Evolutionary conservation across 768 basidiomycete species (phyloP).

Genomic region (Suillus discolor): DNA sequence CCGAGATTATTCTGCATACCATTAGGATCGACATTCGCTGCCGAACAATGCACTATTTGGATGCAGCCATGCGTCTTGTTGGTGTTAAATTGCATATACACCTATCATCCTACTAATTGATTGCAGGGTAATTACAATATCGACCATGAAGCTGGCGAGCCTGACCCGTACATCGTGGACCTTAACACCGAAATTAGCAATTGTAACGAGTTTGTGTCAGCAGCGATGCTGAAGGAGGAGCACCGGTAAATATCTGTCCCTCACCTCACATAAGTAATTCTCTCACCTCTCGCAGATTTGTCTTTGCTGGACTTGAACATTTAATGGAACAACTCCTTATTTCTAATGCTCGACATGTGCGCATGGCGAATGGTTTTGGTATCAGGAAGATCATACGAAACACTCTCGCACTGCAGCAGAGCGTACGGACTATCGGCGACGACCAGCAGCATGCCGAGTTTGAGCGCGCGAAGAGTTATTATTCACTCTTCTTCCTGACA

Average conservation of each 20-base stretch:
- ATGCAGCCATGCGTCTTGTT: constrained; percentile 77
- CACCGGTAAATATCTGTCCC: constrained; percentile 54
- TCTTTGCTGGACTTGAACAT: constrained; percentile 83
- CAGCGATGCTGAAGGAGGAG: constrained; percentile 63
- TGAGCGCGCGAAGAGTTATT: constrained; percentile 77
- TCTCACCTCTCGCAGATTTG: constrained; percentile 56
- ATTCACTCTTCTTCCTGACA: constrained; percentile 70
- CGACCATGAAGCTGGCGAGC: constrained; percentile 85
- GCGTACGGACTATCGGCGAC: constrained; percentile 74
- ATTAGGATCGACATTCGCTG: constrained; percentile 89
- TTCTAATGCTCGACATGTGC: constrained; percentile 69
- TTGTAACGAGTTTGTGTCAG: constrained; percentile 70
- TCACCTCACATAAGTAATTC: neutral
- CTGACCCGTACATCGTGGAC: constrained; percentile 86
- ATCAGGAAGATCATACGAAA: constrained; percentile 88
- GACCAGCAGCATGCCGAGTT: constrained; percentile 68
- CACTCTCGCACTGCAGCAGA: constrained; percentile 90
- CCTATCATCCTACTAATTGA: constrained; percentile 11
- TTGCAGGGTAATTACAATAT: constrained; percentile 81
- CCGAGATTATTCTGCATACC: constrained; percentile 83
- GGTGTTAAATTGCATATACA: constrained; percentile 25
- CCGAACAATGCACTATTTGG: constrained; percentile 77
- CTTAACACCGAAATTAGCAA: constrained; percentile 79
- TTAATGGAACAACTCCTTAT: constrained; percentile 87
- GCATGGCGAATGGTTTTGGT: constrained; percentile 70